Base-by-base conservation (phyloP, 129 eudicot genomes). In the Flaveria ramosissima region DNA sequence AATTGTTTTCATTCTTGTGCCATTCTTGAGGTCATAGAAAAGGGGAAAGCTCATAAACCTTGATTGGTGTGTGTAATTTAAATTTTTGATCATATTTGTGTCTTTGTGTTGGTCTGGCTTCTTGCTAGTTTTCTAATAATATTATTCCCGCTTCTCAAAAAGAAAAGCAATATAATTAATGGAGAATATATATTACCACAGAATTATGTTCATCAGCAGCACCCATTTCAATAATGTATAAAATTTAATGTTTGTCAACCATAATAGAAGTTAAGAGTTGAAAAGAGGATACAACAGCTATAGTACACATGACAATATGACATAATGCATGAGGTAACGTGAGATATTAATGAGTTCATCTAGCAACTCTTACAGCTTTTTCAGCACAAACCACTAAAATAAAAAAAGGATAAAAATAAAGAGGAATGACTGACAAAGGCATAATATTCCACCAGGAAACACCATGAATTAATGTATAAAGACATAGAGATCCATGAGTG, bases 361-460 rank as follows among this genome's bases (percentile, higher is more conserved):
- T 42, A 66, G n/a, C 80, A 67, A 67, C 56, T 61, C 23, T 46
- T 11, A 60, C 51, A 78, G 61, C 63, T 68, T 78, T 60, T 39
- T 42, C 43, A 45, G 60, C 26, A 70, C 62, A 26, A 70, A 13
- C 62, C 51, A 57, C 61, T 21, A 16, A 24, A 53, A 52, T 21
- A 41, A 73, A 64, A 56, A 72, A n/a, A 64, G 45, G 62, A 0
- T 32, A 32, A 32, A 1, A 14, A 48, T 2, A 55, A 41, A 55
- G 57, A 17, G 47, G 59, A 39, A 63, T 72, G 70, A 65, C 79
- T 80, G 74, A 73, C 75, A 80, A 73, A 73, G 45, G 62, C 67
- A 79, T 71, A 19, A 71, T 32, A 43, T 61, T 78, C 67, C 67
- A 72, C 78, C 71, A 61, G 36, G 42, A 72, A 62, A 20, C 27